phyloP scores from a whole-genome alignment of 805 yeast genomes.

The Metschnikowia continentalis region DNA sequence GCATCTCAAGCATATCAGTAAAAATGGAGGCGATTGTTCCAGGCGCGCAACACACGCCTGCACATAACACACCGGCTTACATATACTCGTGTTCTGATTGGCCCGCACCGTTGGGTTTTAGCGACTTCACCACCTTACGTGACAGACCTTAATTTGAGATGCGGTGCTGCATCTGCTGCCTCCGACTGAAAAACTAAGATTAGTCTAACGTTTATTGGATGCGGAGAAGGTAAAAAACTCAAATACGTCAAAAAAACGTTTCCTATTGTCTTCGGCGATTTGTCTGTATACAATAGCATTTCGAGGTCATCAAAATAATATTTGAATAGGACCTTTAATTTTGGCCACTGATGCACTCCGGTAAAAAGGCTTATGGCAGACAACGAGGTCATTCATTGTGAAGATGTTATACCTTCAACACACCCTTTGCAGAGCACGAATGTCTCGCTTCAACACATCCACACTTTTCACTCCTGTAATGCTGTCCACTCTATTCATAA shows the following conservation, averaged over 20 bases:
- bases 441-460: too few relatives aligned
- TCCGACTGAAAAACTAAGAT: neutral
- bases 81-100: neutral
- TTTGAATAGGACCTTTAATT: too few relatives aligned
- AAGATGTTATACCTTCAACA: neutral
- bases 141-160: neutral
- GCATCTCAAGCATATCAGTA: slow-evolving; percentile 3
- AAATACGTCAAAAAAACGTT: neutral
- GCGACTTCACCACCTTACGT: neutral
- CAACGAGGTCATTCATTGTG: neutral
- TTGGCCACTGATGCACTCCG: too few relatives aligned
- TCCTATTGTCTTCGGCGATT: too few relatives aligned
- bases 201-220: too few relatives aligned
- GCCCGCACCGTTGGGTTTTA: neutral
- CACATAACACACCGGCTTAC: neutral
- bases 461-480: neutral
- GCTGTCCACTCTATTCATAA: neutral
- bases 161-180: neutral
- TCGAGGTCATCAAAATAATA: too few relatives aligned
- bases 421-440: neutral
- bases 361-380: neutral
- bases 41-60: slow-evolving; percentile 1
- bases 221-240: neutral
- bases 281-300: too few relatives aligned
- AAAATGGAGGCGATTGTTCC: neutral